Evolutionary conservation across 2,329 filamentous ascomycete species (phyloP).

Genomic region (Colletotrichum cordylinicola): DNA sequence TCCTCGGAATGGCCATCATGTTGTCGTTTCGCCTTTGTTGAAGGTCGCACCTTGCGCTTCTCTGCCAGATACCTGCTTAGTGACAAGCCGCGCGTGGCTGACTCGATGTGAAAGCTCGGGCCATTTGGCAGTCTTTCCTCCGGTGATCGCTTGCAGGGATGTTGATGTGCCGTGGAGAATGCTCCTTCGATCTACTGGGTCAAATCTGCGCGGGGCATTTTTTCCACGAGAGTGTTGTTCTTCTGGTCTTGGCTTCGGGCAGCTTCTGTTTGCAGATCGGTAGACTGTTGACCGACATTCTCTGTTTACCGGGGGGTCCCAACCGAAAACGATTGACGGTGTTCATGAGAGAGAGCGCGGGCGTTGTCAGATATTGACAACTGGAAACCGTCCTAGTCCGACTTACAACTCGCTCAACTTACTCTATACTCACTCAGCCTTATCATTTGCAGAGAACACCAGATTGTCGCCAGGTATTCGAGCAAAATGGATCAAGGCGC

Average conservation of each 20-base stretch:
- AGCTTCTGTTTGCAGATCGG: not conserved
- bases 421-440: not conserved
- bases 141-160: conserved; percentile 5
- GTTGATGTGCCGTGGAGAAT: not conserved
- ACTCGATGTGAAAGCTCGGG: conserved; percentile 9
- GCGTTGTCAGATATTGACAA: not conserved
- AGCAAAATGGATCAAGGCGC: not conserved
- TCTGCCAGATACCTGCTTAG: not conserved
- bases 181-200: conserved; percentile 9
- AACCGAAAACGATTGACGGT: not conserved
- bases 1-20: conserved; percentile 33
- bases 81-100: conserved; percentile 19
- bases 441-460: not conserved
- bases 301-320: not conserved
- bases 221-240: conserved; percentile 9
- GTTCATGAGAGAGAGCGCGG: not conserved
- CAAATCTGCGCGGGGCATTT: conserved; percentile 16
- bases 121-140: not conserved
- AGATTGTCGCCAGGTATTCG: not conserved
- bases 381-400: not conserved
- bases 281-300: not conserved
- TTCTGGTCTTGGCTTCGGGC: not conserved
- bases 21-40: conserved; percentile 28
- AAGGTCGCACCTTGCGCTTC: not conserved
- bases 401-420: not conserved